Base-by-base conservation (phyloP, 2,329 filamentous ascomycete species). In the Aspergillus chevalieri region DNA sequence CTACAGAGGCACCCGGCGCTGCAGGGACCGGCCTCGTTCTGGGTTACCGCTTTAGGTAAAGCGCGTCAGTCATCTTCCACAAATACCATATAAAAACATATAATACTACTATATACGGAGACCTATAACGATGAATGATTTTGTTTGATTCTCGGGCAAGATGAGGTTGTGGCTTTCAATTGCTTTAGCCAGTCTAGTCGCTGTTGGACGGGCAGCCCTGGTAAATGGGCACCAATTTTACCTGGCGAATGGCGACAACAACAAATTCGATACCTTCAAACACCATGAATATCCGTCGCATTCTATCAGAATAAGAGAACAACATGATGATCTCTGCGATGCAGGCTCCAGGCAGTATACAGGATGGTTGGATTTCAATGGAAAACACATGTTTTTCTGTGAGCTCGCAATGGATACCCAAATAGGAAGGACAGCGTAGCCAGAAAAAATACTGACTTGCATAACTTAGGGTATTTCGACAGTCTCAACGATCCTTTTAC, bases 321-420 rank as follows among this genome's bases (percentile, higher is more conserved):
- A 64, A 44, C 61, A 52, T 30, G 59, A 63, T 33, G 49, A 52
- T 14, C 34, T 64, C 15, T 64, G 62, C 38, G 48, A 53, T 5
- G 60, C 62, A 4, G 58, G 55, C 14, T 63, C 62, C 4, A 44
- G 48, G 26, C 62, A 64, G 26, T 64, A 60, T 48, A 64, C 62
- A 0, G 62, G 60, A 7, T 64, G 60, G 62, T 44, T 65, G 2
- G 60, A 63, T 33, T 49, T 58, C 0, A 53, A 55, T 2, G 44
- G 28, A n/a, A 56, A 54, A 14, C 54, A 57, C 39, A 24, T 58
- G 4, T 57, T 54, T 36, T 58, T 57, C 47, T 58, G 56, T 49
- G 12, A 30, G 42, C 30, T 17, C 28, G 9, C 34, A 15, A 41
- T 12, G 7, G 17, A 41, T 19, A 12, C 26, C 26, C 4, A 30